phyloP scores from a whole-genome alignment of 2,329 filamentous ascomycete genomes.

The Westerdykella sp. region DNA sequence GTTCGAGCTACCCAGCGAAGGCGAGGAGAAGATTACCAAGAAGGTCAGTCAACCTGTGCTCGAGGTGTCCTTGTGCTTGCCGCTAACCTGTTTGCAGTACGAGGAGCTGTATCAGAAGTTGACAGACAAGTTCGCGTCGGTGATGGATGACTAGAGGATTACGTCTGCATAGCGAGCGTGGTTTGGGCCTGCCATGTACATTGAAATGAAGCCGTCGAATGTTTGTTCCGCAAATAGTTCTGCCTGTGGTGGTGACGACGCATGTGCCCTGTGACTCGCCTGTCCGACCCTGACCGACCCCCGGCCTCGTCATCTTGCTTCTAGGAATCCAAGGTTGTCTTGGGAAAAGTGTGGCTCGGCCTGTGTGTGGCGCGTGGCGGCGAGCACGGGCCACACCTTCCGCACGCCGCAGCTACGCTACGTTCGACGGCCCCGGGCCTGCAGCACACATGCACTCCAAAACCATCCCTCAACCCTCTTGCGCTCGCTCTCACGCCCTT shows the following conservation, averaged over 20 bases:
- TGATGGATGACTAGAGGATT: slow-evolving; percentile 75
- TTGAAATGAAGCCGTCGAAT: slow-evolving; percentile 17
- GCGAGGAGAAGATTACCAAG: slow-evolving; percentile 72
- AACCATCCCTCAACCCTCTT: slow-evolving; percentile 4
- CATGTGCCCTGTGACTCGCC: slow-evolving; percentile 6
- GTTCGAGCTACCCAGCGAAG: slow-evolving; percentile 87
- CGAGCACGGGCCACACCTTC: no score
- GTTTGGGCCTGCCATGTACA: slow-evolving; percentile 17
- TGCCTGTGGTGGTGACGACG: slow-evolving; percentile 34
- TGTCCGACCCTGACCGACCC: no score
- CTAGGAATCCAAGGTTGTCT: no score
- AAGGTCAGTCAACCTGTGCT: slow-evolving; percentile 54
- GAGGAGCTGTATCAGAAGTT: slow-evolving; percentile 85
- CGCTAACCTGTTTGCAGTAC: slow-evolving; percentile 58
- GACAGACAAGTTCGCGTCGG: slow-evolving; percentile 95
- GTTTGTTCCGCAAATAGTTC: slow-evolving; percentile 17
- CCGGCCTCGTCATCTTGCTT: no score
- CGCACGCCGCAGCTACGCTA: no score
- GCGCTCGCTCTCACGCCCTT: not conserved
- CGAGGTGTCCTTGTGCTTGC: not conserved
- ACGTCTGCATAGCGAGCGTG: slow-evolving; percentile 23
- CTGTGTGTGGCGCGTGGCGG: no score
- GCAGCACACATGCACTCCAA: not conserved
- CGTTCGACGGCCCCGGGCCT: not conserved
- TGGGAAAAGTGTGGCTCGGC: no score